phyloP scores from a whole-genome alignment of 139 green algal genomes.

The Mychonastes homosphaera region DNA sequence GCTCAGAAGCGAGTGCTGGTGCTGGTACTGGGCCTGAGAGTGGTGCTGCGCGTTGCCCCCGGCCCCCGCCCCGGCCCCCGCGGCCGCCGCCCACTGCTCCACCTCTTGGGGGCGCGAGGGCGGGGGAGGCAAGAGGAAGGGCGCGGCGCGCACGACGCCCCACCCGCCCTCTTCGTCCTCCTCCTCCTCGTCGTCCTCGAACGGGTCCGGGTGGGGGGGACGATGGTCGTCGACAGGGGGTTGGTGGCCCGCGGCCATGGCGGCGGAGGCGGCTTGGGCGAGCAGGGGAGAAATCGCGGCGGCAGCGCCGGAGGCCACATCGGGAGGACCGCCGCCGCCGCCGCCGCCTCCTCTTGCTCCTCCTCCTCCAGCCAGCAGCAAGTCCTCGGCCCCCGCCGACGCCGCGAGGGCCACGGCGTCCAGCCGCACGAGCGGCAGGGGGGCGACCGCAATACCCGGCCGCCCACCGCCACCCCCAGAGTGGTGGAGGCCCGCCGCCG shows the following conservation, averaged over 20 bases:
- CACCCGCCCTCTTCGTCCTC: conserved; percentile 41
- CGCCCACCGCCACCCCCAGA: conserved; percentile 1
- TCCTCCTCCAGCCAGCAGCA: conserved; percentile 2
- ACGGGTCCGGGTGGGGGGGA: background rate
- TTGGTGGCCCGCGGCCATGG: too few relatives aligned
- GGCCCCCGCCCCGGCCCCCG: background rate
- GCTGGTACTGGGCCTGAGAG: background rate
- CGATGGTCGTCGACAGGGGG: too few relatives aligned
- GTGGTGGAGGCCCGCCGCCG: background rate
- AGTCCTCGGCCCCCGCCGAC: too few relatives aligned
- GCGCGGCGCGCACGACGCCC: conserved; percentile 33
- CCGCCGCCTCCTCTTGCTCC: background rate
- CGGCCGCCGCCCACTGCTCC: conserved; percentile 44
- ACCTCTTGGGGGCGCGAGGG: conserved; percentile 45
- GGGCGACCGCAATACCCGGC: background rate
- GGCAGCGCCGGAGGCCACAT: background rate
- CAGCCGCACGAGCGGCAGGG: background rate
- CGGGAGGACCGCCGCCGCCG: background rate
- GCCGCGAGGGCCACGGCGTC: too few relatives aligned
- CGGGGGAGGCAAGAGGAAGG: conserved; percentile 29
- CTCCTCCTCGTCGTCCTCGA: conserved; percentile 10
- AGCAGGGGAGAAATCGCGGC: background rate
- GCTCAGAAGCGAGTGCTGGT: background rate
- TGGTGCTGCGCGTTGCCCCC: background rate
- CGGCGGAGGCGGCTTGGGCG: background rate